These are phyloP conservation scores for Neoscytalidium dimidiatum DNA, from an alignment of 2,329 filamentous ascomycete genomes.

Conservation along the genomic window DNA sequence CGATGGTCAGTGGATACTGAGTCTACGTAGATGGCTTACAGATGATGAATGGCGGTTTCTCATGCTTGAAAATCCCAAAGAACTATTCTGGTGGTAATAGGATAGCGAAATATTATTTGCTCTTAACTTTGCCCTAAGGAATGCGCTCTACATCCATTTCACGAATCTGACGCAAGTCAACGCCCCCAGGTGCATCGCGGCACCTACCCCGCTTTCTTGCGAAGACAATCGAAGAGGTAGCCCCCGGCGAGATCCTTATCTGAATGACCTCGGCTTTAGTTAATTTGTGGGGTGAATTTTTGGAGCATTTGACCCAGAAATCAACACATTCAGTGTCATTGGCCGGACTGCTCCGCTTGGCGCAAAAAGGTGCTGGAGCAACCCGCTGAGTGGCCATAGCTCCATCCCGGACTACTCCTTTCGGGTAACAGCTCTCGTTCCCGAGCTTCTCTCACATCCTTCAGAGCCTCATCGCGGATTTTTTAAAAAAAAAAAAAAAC, in stretches of 20 bases:
- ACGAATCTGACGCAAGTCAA: too few species aligned
- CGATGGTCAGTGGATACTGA: conserved; percentile 31
- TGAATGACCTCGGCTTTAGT: neutral
- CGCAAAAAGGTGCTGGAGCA: neutral
- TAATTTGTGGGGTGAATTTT: neutral
- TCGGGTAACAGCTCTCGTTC: neutral
- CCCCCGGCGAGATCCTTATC: too few species aligned
- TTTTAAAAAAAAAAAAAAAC: too few species aligned
- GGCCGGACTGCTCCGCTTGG: neutral
- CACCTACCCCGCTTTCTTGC: too few species aligned
- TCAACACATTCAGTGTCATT: neutral
- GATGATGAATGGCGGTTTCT: conserved; percentile 22
- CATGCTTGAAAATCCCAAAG: conserved; percentile 20
- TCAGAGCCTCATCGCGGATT: too few species aligned
- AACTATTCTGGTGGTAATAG: conserved; percentile 4
- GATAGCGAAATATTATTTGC: neutral
- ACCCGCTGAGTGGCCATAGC: neutral
- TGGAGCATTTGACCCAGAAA: neutral
- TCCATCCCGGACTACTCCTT: neutral
- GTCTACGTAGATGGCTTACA: conserved; percentile 29
- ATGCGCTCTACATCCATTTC: too few species aligned
- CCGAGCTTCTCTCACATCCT: neutral
- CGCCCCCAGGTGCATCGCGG: too few species aligned
- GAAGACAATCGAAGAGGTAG: too few species aligned
- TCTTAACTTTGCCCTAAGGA: too few species aligned